Conservation (phyloP, 129 eudicot genomes). For the Pulicaria dysenterica region DNA sequence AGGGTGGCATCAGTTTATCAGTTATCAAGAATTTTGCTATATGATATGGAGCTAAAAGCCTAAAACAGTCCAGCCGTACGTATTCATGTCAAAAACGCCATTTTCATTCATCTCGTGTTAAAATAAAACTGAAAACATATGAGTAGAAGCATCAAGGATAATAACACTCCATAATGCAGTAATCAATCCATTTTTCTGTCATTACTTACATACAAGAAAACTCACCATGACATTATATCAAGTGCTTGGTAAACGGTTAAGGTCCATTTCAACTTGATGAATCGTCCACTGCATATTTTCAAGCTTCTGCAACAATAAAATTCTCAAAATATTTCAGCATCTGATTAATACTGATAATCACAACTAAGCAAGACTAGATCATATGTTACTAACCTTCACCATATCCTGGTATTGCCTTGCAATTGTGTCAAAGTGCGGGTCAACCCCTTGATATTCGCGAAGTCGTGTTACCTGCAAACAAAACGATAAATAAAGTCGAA, state of each 20-base stretch:
- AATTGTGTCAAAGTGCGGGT: conserved; percentile 90
- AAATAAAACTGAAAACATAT: not conserved
- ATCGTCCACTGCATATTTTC: conserved; percentile 98
- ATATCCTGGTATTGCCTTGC: conserved; percentile 95
- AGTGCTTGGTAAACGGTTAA: conserved; percentile 59
- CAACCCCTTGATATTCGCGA: conserved; percentile 98
- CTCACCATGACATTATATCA: conserved; percentile 21
- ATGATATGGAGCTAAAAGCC: conserved; percentile 30
- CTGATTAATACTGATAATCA: conserved; percentile 13
- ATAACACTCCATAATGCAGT: conserved; percentile 7
- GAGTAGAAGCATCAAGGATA: not conserved
- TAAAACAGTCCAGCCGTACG: not conserved
- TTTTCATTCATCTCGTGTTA: conserved; percentile 3
- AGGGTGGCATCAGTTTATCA: conserved; percentile 35
- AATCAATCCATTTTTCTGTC: conserved; percentile 10
- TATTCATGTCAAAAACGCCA: not conserved
- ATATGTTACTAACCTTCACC: conserved; percentile 58
- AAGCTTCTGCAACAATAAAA: conserved; percentile 61
- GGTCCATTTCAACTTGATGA: conserved; percentile 95
- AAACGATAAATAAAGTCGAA: not conserved
- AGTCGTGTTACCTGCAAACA: conserved; percentile 80
- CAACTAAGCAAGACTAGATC: conserved; percentile 1
- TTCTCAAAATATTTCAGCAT: conserved; percentile 4
- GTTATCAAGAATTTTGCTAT: conserved; percentile 23
- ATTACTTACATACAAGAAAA: not conserved